Base-by-base conservation (phyloP, 805 yeast genomes). In the Ogataea ganodermae region DNA sequence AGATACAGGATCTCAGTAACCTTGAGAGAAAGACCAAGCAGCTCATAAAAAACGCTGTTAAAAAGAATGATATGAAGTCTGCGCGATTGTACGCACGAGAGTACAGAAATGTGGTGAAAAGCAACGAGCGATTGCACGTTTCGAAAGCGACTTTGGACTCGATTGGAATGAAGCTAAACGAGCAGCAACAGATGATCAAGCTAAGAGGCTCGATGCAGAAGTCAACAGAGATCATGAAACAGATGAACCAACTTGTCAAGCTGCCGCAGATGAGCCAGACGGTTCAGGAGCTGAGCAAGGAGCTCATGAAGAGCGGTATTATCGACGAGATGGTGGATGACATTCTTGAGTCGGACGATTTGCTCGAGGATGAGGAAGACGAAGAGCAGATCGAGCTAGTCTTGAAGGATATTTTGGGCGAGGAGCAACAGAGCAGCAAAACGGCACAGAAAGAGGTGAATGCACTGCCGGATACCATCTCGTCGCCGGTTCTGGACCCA, bases 291-390 rank as follows among this genome's bases (percentile, higher is more conserved):
- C 70, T 94, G 48, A 87, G 92, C 50, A 84, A 79, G 60, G 99
- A 94, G 68, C 75, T 92, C 58, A 83, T 87, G 80, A 86, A 84
- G 66, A 80, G 87, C 10, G 94, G 94, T 0, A 79, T 94, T 37
- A 89, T 94, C 45, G 89, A 88, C 56, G 99, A 94, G 63, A 94
- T 94, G 98, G 84, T 91, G 63, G 89, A 87, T 48, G 99, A 94
- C 62, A 82, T 88, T 52, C 73, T 92, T 50, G 98, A 91, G 50
- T 68, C 74, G 42, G 68, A 80, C 48, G 83, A 78, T 17, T 89
- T 83, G 24, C 84, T 78, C 40, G 85, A 79, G 16, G 87, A 81
- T 49, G 74, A 74, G 35, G 92, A 86, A 46, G 80, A 75, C 35
- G 79, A 76, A 17, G 81, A 78, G 49, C 77, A 76, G 58, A 83